Evolutionary conservation across 1,139 yeast species (phyloP).

Genomic region (Blastobotrys elegans): DNA sequence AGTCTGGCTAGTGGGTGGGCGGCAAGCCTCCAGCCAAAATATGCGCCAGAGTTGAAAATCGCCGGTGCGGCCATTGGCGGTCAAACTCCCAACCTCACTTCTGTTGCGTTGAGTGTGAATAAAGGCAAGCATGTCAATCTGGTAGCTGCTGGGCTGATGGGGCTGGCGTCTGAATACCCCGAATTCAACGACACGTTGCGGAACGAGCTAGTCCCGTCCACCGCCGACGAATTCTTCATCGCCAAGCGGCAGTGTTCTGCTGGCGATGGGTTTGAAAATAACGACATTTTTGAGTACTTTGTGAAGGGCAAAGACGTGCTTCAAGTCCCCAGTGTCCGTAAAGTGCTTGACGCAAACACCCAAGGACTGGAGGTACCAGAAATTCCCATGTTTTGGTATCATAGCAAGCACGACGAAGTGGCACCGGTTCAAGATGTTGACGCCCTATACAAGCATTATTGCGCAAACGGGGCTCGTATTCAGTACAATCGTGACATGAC

Average conservation of each 20-base stretch:
- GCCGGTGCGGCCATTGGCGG: conserved; percentile 30
- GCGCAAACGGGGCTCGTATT: conserved; percentile 26
- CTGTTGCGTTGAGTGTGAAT: conserved; percentile 19
- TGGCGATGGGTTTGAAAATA: conserved; percentile 11
- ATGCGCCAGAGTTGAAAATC: conserved; percentile 30
- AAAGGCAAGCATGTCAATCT: conserved; percentile 17
- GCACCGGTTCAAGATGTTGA: conserved; percentile 23
- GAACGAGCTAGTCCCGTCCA: conserved; percentile 4
- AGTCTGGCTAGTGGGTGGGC: conserved; percentile 32
- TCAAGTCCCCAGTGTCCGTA: conserved; percentile 7
- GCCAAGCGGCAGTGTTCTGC: neutral
- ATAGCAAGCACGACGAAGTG: conserved; percentile 27
- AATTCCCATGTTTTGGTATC: conserved; percentile 25
- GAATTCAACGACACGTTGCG: conserved; percentile 5
- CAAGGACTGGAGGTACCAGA: conserved; percentile 24
- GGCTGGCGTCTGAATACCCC: conserved; percentile 12
- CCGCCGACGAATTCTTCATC: neutral
- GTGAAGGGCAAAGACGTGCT: conserved; percentile 19
- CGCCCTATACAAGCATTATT: conserved; percentile 21
- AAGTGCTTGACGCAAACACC: conserved; percentile 17
- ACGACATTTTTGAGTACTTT: conserved; percentile 22
- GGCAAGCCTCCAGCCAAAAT: conserved; percentile 26
- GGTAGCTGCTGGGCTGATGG: conserved; percentile 5
- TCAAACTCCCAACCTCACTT: conserved; percentile 23
- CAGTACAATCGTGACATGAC: conserved; percentile 19